phyloP scores from a whole-genome alignment of 495 filamentous ascomycete species.

The Neurospora sublineolata region DNA sequence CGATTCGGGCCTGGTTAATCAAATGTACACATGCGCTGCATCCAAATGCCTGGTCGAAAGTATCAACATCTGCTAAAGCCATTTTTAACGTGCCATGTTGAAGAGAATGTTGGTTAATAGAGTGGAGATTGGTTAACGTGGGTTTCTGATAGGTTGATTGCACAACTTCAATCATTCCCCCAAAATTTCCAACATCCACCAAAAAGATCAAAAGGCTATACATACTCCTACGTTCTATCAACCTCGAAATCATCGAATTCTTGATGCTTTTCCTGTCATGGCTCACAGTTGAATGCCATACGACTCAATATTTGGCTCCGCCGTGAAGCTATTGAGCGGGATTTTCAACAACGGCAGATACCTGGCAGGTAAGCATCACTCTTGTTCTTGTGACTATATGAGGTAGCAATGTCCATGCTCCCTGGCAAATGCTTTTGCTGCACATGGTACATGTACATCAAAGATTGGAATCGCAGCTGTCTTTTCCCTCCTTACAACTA shows the following conservation, averaged over 20 bases:
- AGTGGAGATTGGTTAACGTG: neutral
- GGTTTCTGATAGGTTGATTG: neutral
- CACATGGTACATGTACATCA: neutral
- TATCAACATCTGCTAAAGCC: neutral
- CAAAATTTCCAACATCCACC: neutral
- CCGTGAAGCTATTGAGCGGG: neutral
- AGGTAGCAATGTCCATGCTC: neutral
- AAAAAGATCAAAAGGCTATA: neutral
- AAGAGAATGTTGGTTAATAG: neutral
- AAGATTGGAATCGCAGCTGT: neutral
- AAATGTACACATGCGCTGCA: neutral
- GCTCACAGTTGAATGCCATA: neutral
- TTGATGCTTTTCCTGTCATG: neutral
- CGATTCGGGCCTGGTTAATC: neutral
- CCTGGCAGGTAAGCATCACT: neutral
- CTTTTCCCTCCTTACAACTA: neutral
- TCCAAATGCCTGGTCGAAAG: neutral
- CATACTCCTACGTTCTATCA: neutral
- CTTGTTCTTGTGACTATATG: neutral
- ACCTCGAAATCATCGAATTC: neutral
- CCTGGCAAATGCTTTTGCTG: neutral
- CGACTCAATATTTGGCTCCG: neutral
- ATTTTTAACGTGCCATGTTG: neutral
- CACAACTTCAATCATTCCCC: neutral
- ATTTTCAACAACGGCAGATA: neutral